Evolutionary conservation across 257 asterid genomes (phyloP), one percentile per base, ranked within the genome.

Genomic region (Solanum ossicruentum): DNA sequence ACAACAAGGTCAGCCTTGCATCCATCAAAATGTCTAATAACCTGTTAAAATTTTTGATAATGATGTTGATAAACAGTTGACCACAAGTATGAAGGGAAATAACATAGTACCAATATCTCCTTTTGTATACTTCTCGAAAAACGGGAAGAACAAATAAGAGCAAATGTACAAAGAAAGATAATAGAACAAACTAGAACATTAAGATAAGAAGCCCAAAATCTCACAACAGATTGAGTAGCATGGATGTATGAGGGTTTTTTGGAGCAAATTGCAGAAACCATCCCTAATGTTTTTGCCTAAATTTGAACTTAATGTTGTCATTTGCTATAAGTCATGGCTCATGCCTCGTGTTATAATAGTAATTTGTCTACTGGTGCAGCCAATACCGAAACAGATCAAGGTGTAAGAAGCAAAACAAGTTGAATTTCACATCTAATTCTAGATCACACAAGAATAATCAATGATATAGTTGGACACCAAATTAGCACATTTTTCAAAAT

Each of bases 1-100:
- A 97, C 99, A 87, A 97, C 98, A 84, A 97, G 94, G 90, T 97
- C 98, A 82, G 99, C 98, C 88, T 97, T 95, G 93, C 99, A 97
- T 88, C 99, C 98, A 89, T 97, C 99, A 92, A 97, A 97, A 93
- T 95, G 98, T 83, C 98, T 91, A 87, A 97, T 97, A 85, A 97
- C 98, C 99, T 97, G 85, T 85, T 70, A 52, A 28, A 49, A 2
- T 9, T 63, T 32, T 75, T 51, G 65, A 78, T 45, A 49, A 54
- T 26, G 65, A 16, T 15, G 47, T 60, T 15, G 58, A 51, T 9
- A 52, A 77, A 52, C 11, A 5, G 49, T 28, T 26, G 26, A 78
- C 26, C 17, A 16, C 49, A 52, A 78, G 65, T 6, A 78, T 78
- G 82, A 26, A 10, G 26, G 45, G 45, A 78, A 51, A 26, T 16